Base-by-base conservation (phyloP, 1,284 basidiomycete species). In the Ceratobasidium sp. region DNA sequence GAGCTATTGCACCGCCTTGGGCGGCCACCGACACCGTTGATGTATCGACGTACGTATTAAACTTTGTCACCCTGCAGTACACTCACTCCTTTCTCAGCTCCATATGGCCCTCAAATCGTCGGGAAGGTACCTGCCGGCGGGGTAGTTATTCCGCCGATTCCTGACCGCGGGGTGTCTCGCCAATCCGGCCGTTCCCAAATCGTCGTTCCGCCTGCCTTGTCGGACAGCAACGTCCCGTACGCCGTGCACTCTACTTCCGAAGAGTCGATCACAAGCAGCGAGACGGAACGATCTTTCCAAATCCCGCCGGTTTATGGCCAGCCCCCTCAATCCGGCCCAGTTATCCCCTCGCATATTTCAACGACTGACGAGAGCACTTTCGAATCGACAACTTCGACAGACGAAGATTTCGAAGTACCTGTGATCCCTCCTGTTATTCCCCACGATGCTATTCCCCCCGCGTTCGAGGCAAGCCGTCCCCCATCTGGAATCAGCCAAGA, bases 1-100 rank as follows among this genome's bases (percentile, higher is more conserved):
- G 76, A 77, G 57, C 61, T 75, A 22, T 44, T 76, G 25, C 61
- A 79, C 62, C 78, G 76, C 34, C 49, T 70, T 59, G 75, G 59
- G 17, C 52, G 57, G 11, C 67, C 75, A 22, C 66, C 75, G 25
- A 65, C 75, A 4, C 73, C 73, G 1, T 56, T 68, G 32, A 68
- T 69, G 75, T 49, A 76, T 54, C 75, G 75, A n/a, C 67, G 75
- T 70, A 69, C 19, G 65, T 61, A 37, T 8, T 5, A 29, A 22
- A 19, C 0, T 3, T 11, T 37, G 4, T 19, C 37, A 40, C 11
- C 19, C 19, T 32, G 13, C 17, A 19, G 19, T 25, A 7, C 5
- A 46, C 32, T 66, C 7, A 75, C 54, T 51, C 9, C 25, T 15
- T 34, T 54, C 11, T 19, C 40, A 65, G 65, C 65, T n/a, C 65